phyloP scores from a whole-genome alignment of 78 protist genomes.

The Creolimax fragrantissima region DNA sequence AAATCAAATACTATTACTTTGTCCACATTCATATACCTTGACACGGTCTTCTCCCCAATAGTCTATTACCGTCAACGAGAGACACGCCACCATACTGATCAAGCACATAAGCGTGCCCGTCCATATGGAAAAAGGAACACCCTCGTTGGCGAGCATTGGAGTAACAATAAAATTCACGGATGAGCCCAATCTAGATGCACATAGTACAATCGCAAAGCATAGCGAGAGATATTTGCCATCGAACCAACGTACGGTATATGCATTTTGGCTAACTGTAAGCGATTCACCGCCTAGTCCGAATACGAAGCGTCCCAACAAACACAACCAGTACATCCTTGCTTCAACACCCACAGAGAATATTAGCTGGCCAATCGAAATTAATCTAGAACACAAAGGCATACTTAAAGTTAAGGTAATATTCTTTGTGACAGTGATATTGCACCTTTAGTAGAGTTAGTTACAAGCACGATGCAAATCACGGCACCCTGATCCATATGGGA shows the following conservation, averaged over 20 bases:
- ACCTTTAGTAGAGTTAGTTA: too few relatives aligned
- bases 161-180: slow-evolving; percentile 46
- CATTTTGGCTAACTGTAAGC: slow-evolving; percentile 46
- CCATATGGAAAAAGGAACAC: slow-evolving; percentile 44
- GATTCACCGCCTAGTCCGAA: slow-evolving; percentile 66
- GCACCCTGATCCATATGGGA: too few relatives aligned
- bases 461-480: too few relatives aligned
- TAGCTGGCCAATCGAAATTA: slow-evolving; percentile 42
- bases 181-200: slow-evolving; percentile 47
- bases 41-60: background rate
- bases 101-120: slow-evolving; percentile 44
- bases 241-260: slow-evolving; percentile 54
- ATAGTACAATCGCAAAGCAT: slow-evolving; percentile 44
- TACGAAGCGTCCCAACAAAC: slow-evolving; percentile 41
- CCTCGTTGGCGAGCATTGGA: background rate
- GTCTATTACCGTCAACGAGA: slow-evolving; percentile 25
- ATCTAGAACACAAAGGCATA: too few relatives aligned
- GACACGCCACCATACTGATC: slow-evolving; percentile 26
- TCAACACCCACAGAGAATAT: slow-evolving; percentile 30
- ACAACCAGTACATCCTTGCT: slow-evolving; percentile 30
- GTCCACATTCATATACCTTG: background rate
- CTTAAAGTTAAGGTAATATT: too few relatives aligned
- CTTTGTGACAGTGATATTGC: too few relatives aligned
- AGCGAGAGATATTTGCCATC: slow-evolving; percentile 42
- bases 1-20: too few relatives aligned